Percentiles rank a stretch among this genome's conserved stretches.
These are phyloP conservation scores for Dactylonectria macrodidyma DNA, from an alignment of 2,329 filamentous ascomycete genomes.

Conservation along the genomic window DNA sequence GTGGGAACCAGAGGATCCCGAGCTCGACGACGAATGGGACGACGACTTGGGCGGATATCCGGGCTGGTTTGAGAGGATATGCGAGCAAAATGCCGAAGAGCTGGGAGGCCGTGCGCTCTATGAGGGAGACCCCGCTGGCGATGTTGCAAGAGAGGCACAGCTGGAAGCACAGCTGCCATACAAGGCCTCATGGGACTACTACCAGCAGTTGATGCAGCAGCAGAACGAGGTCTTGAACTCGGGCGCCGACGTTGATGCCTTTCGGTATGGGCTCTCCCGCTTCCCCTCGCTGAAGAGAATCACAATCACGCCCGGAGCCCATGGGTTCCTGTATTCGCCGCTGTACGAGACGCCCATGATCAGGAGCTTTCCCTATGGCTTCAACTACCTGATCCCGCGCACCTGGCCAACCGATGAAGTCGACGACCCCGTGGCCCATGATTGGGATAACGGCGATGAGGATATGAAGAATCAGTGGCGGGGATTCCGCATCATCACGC, in stretches of 20 bases:
- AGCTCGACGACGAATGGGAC: neutral
- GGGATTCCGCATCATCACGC: constrained; percentile 49
- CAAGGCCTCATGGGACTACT: constrained; percentile 45
- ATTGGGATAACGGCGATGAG: neutral
- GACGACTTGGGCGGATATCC: too few relatives aligned
- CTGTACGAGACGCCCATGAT: constrained; percentile 60
- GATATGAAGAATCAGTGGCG: constrained; percentile 46
- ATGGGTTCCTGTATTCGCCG: constrained; percentile 53
- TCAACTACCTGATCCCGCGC: constrained; percentile 56
- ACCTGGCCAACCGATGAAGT: constrained; percentile 36
- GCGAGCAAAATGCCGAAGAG: too few relatives aligned
- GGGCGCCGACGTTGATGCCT: constrained; percentile 47
- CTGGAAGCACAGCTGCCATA: too few relatives aligned
- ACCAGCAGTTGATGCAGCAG: constrained; percentile 51
- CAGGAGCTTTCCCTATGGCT: constrained; percentile 55
- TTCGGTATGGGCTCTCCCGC: constrained; percentile 50
- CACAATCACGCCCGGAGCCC: constrained; percentile 57
- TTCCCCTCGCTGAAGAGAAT: constrained; percentile 56
- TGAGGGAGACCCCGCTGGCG: too few relatives aligned
- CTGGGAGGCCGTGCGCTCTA: too few relatives aligned
- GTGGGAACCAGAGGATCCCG: neutral
- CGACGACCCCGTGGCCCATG: too few relatives aligned
- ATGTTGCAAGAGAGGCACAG: too few relatives aligned
- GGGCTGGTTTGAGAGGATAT: neutral
- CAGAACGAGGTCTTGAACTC: constrained; percentile 51